Percentiles rank a stretch among this genome's conserved stretches.
Evolutionary conservation across 176 grass and related monocot genomes (phyloP).

Genomic region (Raddia guianensis): DNA sequence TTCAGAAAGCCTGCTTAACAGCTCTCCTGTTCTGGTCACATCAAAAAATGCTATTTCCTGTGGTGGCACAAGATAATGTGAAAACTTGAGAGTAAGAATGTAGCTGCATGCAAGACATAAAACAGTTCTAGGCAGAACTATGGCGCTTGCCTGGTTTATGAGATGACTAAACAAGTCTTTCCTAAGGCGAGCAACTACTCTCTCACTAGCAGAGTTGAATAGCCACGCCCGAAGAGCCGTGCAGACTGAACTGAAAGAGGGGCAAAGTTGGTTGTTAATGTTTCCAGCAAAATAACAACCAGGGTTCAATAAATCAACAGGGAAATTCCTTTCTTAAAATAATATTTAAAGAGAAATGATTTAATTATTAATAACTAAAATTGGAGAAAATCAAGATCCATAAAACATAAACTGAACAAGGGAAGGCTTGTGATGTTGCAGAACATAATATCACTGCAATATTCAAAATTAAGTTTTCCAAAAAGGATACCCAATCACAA

Average conservation of each 20-base stretch:
- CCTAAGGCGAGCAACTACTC: slow-evolving; percentile 90
- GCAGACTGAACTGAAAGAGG: slow-evolving; percentile 87
- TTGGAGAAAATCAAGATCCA: slow-evolving; percentile 11
- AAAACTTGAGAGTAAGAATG: slow-evolving; percentile 10
- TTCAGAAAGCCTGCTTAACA: slow-evolving; percentile 96
- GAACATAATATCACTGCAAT: slow-evolving; percentile 17
- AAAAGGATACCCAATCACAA: slow-evolving; percentile 73
- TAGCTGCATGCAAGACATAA: not conserved
- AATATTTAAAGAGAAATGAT: not conserved
- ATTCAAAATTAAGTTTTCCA: slow-evolving; percentile 28
- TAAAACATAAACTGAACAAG: slow-evolving; percentile 30
- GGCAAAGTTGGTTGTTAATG: slow-evolving; percentile 28
- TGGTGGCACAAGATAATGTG: slow-evolving; percentile 24
- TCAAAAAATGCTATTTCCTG: slow-evolving; percentile 99
- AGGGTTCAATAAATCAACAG: not conserved
- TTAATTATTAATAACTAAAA: slow-evolving; percentile 1
- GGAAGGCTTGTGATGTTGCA: not conserved
- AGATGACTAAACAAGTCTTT: slow-evolving; percentile 98
- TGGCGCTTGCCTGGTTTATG: slow-evolving; percentile 66
- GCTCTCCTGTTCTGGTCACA: slow-evolving; percentile 93
- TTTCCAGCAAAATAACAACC: slow-evolving; percentile 24
- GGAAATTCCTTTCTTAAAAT: slow-evolving; percentile 15
- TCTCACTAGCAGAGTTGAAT: slow-evolving; percentile 93
- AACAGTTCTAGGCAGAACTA: slow-evolving; percentile 6
- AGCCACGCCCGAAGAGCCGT: slow-evolving; percentile 81